These are phyloP conservation scores for Stephanodiscus triporus DNA, from an alignment of 108 stramenopile species.

Conservation along the genomic window DNA sequence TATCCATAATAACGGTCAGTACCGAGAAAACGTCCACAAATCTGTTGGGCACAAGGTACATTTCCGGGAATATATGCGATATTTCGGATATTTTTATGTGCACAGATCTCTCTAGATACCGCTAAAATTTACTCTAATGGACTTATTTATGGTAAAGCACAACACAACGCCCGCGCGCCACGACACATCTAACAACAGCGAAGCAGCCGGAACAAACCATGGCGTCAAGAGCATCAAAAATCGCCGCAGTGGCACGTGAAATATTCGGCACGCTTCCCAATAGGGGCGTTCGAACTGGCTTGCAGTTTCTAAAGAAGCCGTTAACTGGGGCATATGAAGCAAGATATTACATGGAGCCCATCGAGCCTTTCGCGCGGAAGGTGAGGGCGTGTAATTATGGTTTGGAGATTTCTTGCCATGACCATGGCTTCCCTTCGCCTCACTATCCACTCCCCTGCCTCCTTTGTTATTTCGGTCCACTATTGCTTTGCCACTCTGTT, in stretches of 20 bases:
- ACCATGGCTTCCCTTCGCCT: not conserved
- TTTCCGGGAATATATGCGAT: too few relatives aligned
- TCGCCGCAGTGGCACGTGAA: slow-evolving; percentile 59
- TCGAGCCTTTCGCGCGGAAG: slow-evolving; percentile 71
- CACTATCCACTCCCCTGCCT: not conserved
- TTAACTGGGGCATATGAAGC: slow-evolving; percentile 67
- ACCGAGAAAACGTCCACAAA: too few relatives aligned
- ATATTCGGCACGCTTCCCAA: slow-evolving; percentile 82
- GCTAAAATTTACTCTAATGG: too few relatives aligned
- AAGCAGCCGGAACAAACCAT: slow-evolving; percentile 25
- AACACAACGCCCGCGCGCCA: not conserved
- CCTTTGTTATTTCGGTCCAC: too few relatives aligned
- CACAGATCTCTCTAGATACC: too few relatives aligned
- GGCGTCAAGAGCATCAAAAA: slow-evolving; percentile 54
- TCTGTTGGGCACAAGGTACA: too few relatives aligned
- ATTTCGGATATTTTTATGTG: too few relatives aligned
- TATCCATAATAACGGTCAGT: too few relatives aligned
- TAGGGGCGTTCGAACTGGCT: slow-evolving; percentile 60
- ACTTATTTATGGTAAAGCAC: too few relatives aligned
- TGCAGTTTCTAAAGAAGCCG: slow-evolving; percentile 62
- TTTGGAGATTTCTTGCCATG: too few relatives aligned
- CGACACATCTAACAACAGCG: not conserved
- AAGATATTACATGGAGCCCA: slow-evolving; percentile 76
- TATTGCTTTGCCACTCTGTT: not conserved
- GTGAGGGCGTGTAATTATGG: slow-evolving; percentile 42